Percentiles rank a stretch among this genome's conserved stretches.
Conservation (phyloP, 164 flowering plant genomes). For the Saururus chinensis region DNA sequence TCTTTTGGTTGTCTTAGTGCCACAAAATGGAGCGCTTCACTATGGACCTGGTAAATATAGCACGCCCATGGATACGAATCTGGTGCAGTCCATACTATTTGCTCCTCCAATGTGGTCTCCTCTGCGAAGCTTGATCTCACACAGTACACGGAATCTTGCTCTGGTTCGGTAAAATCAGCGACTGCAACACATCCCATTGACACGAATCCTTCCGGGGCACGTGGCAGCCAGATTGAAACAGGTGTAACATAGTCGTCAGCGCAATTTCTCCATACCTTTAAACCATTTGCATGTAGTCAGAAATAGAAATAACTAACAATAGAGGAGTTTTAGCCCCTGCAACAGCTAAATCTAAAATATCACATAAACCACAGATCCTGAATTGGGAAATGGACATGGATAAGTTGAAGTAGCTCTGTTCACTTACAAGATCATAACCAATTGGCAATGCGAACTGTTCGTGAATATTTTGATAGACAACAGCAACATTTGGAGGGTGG, state of each 20-base stretch:
- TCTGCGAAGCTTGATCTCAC: conserved; percentile 52
- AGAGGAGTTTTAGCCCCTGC: background rate
- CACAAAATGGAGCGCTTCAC: conserved; percentile 84
- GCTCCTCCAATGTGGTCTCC: conserved; percentile 69
- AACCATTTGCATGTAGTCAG: no score
- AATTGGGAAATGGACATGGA: background rate
- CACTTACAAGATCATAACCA: conserved; percentile 88
- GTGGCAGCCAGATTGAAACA: conserved; percentile 83
- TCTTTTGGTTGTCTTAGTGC: conserved; percentile 64
- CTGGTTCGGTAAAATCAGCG: conserved; percentile 60
- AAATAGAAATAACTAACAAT: no score
- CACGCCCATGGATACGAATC: conserved; percentile 96
- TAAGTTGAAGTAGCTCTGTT: background rate
- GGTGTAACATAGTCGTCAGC: conserved; percentile 63
- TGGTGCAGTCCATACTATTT: conserved; percentile 67
- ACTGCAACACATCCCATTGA: conserved; percentile 81
- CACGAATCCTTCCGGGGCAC: conserved; percentile 82
- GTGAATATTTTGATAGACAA: conserved; percentile 46
- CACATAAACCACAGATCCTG: background rate
- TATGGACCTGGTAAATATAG: conserved; percentile 72
- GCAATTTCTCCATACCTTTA: conserved; percentile 97
- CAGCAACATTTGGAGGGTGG: conserved; percentile 91
- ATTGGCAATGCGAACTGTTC: conserved; percentile 50
- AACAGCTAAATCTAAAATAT: background rate
- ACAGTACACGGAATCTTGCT: conserved; percentile 38